Conservation (phyloP, 2,329 filamentous ascomycete genomes). For the Allantophomopsis lycopodina region DNA sequence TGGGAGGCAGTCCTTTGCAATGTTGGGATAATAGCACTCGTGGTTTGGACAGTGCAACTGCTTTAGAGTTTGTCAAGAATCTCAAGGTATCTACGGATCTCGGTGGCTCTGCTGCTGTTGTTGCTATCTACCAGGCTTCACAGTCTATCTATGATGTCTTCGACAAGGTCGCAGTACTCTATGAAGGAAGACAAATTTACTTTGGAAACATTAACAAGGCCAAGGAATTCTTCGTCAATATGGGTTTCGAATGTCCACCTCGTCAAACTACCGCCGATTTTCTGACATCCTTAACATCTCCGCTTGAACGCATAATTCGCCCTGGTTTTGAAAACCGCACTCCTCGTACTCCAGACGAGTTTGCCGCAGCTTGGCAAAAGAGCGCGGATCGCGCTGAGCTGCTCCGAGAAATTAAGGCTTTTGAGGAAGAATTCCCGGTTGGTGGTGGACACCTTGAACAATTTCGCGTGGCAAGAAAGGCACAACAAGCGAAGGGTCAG, state of each 20-base stretch:
- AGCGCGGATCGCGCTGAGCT: not conserved
- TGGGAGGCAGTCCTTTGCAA: not conserved
- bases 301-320: not conserved
- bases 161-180: conserved; percentile 62
- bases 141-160: conserved; percentile 56
- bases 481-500: conserved; percentile 1
- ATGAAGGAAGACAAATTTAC: conserved; percentile 66
- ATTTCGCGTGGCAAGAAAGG: not conserved
- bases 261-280: conserved; percentile 60
- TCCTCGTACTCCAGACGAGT: not conserved
- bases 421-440: not conserved
- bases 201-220: conserved; percentile 50
- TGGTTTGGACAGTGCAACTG: conserved; percentile 58
- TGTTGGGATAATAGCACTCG: conserved; percentile 61
- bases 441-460: not conserved
- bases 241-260: conserved; percentile 53
- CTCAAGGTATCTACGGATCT: conserved; percentile 51
- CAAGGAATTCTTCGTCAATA: conserved; percentile 49
- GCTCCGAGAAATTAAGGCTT: not conserved
- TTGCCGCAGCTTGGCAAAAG: not conserved
- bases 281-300: conserved; percentile 17
- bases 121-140: conserved; percentile 58
- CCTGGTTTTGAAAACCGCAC: not conserved
- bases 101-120: conserved; percentile 40
- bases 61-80: conserved; percentile 54